Base-by-base conservation (phyloP, 768 basidiomycete species). In the Boletus rubroflammeus region DNA sequence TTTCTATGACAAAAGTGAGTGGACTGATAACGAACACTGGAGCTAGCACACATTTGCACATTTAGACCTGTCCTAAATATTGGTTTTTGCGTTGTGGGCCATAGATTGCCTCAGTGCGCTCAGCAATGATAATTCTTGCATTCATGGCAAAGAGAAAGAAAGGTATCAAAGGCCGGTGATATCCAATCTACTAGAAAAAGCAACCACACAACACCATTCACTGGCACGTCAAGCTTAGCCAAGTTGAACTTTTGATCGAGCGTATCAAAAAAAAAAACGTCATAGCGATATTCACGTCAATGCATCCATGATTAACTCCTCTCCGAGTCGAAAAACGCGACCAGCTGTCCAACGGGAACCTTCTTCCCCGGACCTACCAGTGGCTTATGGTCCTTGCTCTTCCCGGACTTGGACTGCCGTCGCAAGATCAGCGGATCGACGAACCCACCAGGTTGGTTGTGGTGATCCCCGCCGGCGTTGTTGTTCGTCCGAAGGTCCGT, bases 351-450 rank as follows among this genome's bases (percentile, higher is more conserved):
- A 39, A 93, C 79, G 0, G 87, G 82, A 14, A 88, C 80, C 73
- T 90, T 91, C 50, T 76, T 82, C 40, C 73, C 77, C 4, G 63
- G 47, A 45, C 54, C 74, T 62, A 55, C 59, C 42, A 65, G 66
- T 60, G 71, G 72, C 61, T 72, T 75, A 10, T 74, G 79, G 36
- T 75, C 72, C 56, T 76, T 77, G 29, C 15, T 32, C 58, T 50
- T 69, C 61, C 76, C 76, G 50, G 75, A 64, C 62, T 63, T 78
- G 69, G 80, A 79, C 72, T 89, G 86, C 60, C 78, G 82, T 63
- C 90, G 78, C 66, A 86, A 62, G 40, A 86, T 70, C 43, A 92
- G 73, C 42, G 91, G 90, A 64, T 93, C 90, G 19, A 93, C 83
- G 65, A 93, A 93, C 68, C 78, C 83, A 50, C 28, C 53, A 0